Base-by-base conservation (phyloP, 2,329 filamentous ascomycete species). In the Diaporthe sp. region DNA sequence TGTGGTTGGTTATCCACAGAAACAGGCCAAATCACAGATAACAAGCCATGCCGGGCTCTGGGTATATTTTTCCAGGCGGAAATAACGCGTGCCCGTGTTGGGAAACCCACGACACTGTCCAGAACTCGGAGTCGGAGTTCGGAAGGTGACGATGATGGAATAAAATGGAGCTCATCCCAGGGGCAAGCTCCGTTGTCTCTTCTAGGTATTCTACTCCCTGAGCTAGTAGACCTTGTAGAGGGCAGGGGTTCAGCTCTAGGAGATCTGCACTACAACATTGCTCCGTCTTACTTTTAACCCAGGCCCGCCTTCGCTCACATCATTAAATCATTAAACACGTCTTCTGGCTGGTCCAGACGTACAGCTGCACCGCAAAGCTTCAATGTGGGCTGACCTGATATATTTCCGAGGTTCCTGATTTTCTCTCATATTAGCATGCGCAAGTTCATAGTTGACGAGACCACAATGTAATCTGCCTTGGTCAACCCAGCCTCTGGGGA, bases 121-220 rank as follows among this genome's bases (percentile, higher is more conserved):
- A 51, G 12, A 53, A 17, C 12, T 39, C 65, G 65, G 65, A 39
- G 47, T 68, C 47, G 47, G 65, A 68, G 37, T 42, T 70, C 65
- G 49, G 65, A 70, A 70, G 65, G 49, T 70, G 49, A 70, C 49
- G 65, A 55, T 28, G 42, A 44, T 28, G 28, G 37, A 15, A 10
- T 13, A 39, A 13, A 39, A 37, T 22, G 49, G 34, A 70, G 65
- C 65, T 70, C n/a, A 17, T 53, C 6, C 31, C 31, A 20, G 34
- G 65, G 47, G 34, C 22, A 53, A 53, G 65, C 65, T 55, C 47
- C 47, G 22, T 39, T 37, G 49, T 22, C 42, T 65, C 12, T 61
- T 12, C 9, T 22, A 28, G 28, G 28, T 28, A 57, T 61, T 12
- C 22, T 22, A 57, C 20, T 6, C 34, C n/a, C 34, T n/a, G 20